Base-by-base conservation (phyloP, 345 rosid species). In the Heritiera littoralis region DNA sequence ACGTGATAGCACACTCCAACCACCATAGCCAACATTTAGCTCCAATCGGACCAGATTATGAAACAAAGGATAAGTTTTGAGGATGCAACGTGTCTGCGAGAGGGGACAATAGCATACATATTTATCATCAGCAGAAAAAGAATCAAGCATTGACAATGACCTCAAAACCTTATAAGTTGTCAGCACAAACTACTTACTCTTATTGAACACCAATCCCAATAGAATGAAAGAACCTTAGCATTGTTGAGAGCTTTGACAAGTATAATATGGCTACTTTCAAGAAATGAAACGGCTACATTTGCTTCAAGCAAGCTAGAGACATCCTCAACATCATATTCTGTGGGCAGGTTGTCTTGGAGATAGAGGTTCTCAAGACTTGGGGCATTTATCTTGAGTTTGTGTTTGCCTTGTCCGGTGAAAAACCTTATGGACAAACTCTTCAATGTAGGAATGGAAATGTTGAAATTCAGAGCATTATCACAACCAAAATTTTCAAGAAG, bases 221-320 rank as follows among this genome's bases (percentile, higher is more conserved):
- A 4, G 32, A 72, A 9, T 48, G 76, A 73, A 55, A 73, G 18
- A 35, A n/a, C 18, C 64, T 73, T 73, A 18, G 49, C 64, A 38
- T 18, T 73, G 76, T 9, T 9, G 45, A 73, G 64, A 73, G 76
- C 76, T 54, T 54, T 54, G 32, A 73, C 1, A 38, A 73, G 35
- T 54, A 5, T 23, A 23, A 73, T 5, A 11, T 73, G 76, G 32
- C 10, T 10, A 18, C 55, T 55, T 54, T 18, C 64, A 6, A 73
- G 64, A 1, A 43, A 54, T 18, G 76, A 54, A 38, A 73, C 32
- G 11, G 64, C 35, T 38, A 73, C 48, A 9, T 73, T 54, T 40
- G 64, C 76, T 73, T 73, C 64, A 35, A 54, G 64, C 38, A 73
- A 54, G 76, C 75, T 71, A 7, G 75, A 71, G 60, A 51, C 43